Conservation (phyloP, 305 asterid genomes). For the Nicotiana rustica region DNA sequence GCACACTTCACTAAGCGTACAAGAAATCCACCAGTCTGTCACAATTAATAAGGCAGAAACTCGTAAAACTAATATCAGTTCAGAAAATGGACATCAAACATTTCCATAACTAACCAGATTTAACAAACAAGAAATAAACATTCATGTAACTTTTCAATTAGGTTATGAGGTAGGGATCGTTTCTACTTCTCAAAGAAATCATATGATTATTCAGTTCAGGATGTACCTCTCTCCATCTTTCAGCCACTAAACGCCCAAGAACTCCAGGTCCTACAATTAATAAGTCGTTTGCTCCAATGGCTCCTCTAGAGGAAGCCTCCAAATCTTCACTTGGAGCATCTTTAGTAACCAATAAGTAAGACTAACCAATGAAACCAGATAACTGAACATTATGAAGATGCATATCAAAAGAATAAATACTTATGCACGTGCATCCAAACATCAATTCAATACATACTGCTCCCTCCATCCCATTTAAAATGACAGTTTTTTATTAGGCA, state of each 20-base stretch:
- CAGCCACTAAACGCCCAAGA: slow-evolving; percentile 90
- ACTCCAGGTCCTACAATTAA: slow-evolving; percentile 97
- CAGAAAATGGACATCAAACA: slow-evolving; percentile 19
- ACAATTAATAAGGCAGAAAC: slow-evolving; percentile 5
- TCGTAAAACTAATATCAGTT: slow-evolving; percentile 10
- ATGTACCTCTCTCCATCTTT: slow-evolving; percentile 84
- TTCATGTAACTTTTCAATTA: neutral
- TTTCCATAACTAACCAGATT: neutral
- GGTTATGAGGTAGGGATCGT: neutral
- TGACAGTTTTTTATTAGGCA: slow-evolving; percentile 8
- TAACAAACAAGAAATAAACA: neutral
- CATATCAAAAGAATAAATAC: slow-evolving; percentile 14
- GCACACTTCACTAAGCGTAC: neutral
- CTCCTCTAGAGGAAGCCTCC: slow-evolving; percentile 58
- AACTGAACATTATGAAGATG: slow-evolving; percentile 22
- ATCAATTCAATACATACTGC: neutral
- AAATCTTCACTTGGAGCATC: slow-evolving; percentile 56
- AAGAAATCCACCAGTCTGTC: slow-evolving; percentile 1
- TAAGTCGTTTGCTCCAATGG: slow-evolving; percentile 76
- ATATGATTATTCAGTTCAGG: slow-evolving; percentile 22
- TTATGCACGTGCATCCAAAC: neutral
- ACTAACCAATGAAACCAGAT: slow-evolving; percentile 9
- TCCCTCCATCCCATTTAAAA: neutral
- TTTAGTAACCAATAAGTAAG: slow-evolving; percentile 43
- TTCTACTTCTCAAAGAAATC: slow-evolving; percentile 27